phyloP scores from a whole-genome alignment of 768 basidiomycete genomes.

The Coprinopsis sp. region DNA sequence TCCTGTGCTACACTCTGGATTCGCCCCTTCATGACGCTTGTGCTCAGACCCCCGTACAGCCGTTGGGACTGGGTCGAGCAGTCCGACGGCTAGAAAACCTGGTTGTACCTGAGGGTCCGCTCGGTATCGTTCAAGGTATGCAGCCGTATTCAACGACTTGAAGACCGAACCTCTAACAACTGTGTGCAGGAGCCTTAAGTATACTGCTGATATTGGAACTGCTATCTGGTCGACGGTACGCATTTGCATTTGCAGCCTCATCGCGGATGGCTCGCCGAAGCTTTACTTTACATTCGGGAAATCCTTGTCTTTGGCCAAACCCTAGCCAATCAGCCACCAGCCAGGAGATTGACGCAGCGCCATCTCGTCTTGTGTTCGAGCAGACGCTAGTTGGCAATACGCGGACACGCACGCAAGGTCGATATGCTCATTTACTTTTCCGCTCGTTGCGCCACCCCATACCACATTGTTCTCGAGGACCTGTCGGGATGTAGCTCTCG shows the following conservation, averaged over 20 bases:
- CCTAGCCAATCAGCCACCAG: too few species aligned
- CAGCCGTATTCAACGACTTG: background rate
- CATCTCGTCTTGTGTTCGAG: too few species aligned
- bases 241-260: background rate
- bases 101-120: constrained; percentile 31
- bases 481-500: too few species aligned
- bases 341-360: too few species aligned
- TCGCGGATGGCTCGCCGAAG: background rate
- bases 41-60: background rate
- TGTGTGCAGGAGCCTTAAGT: constrained; percentile 36
- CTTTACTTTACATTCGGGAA: constrained; percentile 36
- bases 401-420: too few species aligned
- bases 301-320: constrained; percentile 53
- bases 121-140: constrained; percentile 43
- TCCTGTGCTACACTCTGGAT: constrained; percentile 44
- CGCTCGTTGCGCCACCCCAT: too few species aligned
- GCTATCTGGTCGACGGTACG: constrained; percentile 43
- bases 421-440: too few species aligned
- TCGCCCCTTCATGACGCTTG: background rate
- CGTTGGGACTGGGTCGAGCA: constrained; percentile 40
- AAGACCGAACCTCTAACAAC: background rate
- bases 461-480: too few species aligned
- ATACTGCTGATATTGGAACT: constrained; percentile 44
- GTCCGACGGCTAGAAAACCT: constrained; percentile 34
- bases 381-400: too few species aligned